These are phyloP conservation scores for Beauveria australis DNA, from an alignment of 2,329 filamentous ascomycete genomes.

Conservation along the genomic window DNA sequence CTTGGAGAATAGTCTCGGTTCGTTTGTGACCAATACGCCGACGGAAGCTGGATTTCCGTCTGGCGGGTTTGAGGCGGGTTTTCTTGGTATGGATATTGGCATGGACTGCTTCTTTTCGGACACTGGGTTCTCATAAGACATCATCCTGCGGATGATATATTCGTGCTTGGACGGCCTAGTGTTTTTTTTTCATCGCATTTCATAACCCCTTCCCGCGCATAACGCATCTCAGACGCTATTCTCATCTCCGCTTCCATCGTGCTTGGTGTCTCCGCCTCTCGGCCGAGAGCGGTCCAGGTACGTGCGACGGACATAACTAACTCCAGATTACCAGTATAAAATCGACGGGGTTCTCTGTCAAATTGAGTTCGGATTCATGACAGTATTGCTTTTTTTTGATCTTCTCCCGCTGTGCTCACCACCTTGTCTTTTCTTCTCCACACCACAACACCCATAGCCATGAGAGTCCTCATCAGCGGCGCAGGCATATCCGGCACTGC, in stretches of 20 bases:
- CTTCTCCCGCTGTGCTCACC: background rate
- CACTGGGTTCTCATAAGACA: background rate
- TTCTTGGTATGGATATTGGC: background rate
- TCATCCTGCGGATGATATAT: background rate
- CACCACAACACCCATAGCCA: background rate
- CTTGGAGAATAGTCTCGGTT: constrained; percentile 14
- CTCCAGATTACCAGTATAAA: background rate
- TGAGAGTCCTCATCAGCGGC: constrained; percentile 27
- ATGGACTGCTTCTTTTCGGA: constrained; percentile 9
- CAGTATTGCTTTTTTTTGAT: background rate
- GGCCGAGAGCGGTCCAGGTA: constrained; percentile 1
- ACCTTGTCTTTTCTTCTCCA: background rate
- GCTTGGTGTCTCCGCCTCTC: background rate
- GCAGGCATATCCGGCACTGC: constrained; percentile 29
- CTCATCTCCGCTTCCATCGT: background rate
- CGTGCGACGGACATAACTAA: background rate
- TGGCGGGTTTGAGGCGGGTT: background rate
- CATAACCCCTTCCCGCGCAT: too few relatives aligned
- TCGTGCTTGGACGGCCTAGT: too few relatives aligned
- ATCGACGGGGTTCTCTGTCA: background rate
- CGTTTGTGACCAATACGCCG: background rate
- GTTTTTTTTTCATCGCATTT: background rate
- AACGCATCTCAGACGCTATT: background rate
- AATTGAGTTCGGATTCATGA: background rate
- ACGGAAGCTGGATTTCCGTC: background rate